These are phyloP conservation scores for Iberis amara DNA, from an alignment of 441 rosid species.

Conservation along the genomic window DNA sequence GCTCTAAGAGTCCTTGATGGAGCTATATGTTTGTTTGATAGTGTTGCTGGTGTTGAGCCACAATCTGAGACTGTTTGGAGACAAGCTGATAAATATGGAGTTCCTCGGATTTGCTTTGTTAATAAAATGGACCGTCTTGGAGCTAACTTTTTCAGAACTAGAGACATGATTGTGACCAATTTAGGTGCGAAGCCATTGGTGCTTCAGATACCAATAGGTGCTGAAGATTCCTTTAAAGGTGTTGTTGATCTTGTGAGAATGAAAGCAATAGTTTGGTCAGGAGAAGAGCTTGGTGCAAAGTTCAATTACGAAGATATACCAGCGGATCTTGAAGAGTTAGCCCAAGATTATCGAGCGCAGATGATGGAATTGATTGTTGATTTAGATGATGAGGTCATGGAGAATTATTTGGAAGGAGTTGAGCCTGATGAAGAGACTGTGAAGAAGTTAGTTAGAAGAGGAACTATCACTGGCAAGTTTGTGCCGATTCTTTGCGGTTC, in stretches of 20 bases:
- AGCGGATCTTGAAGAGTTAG: conserved; percentile 66
- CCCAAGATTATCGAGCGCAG: conserved; percentile 62
- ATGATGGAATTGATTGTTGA: conserved; percentile 72
- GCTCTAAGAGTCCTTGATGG: conserved; percentile 94
- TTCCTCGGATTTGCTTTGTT: conserved; percentile 91
- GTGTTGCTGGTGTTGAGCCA: conserved; percentile 99
- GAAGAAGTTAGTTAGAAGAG: conserved; percentile 66
- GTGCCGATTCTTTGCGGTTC: conserved; percentile 92
- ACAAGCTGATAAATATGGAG: conserved; percentile 96
- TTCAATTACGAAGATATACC: conserved; percentile 72
- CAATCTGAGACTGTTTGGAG: conserved; percentile 99
- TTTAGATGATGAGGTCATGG: conserved; percentile 87
- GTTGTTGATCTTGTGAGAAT: conserved; percentile 80
- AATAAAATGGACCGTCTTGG: conserved; percentile 97
- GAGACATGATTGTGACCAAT: conserved; percentile 89
- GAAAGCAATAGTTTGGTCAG: conserved; percentile 89
- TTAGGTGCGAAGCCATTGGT: conserved; percentile 94
- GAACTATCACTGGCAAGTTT: conserved; percentile 62
- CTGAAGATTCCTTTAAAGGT: conserved; percentile 75
- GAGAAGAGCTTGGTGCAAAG: conserved; percentile 95
- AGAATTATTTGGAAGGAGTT: conserved; percentile 79
- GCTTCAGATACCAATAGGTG: conserved; percentile 83
- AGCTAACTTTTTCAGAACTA: conserved; percentile 83
- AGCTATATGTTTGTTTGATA: conserved; percentile 89
- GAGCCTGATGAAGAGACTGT: conserved; percentile 78